phyloP scores from a whole-genome alignment of 2,329 filamentous ascomycete genomes.

The Pseudogymnoascus sp. region DNA sequence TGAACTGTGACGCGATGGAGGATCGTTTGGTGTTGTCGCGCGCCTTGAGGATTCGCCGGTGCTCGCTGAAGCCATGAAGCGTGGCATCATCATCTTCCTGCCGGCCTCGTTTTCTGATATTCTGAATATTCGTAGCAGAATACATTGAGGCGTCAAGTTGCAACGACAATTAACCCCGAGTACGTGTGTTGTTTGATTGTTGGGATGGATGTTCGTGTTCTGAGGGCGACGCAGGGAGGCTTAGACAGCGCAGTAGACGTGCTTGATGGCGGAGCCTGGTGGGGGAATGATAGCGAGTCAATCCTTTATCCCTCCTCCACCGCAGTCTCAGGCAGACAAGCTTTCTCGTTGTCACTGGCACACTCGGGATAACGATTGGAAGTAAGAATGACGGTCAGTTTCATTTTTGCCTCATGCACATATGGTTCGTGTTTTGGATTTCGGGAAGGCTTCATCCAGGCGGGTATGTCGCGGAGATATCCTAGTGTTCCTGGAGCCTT shows the following conservation, averaged over 20 bases:
- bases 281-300: neutral
- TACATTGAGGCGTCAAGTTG: neutral
- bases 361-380: neutral
- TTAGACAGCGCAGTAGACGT: neutral
- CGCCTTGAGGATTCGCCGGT: slow-evolving; percentile 15
- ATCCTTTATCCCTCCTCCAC: neutral
- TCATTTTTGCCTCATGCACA: slow-evolving; percentile 2
- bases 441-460: slow-evolving; percentile 2
- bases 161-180: neutral
- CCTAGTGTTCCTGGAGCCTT: neutral
- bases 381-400: neutral
- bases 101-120: neutral
- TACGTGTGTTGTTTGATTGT: neutral
- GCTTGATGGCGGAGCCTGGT: neutral
- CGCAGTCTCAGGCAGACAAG: neutral
- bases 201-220: neutral
- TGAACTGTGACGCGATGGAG: neutral
- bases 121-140: neutral
- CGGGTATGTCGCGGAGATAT: slow-evolving; percentile 3
- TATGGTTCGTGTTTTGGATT: neutral
- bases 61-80: slow-evolving; percentile 24
- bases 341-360: neutral
- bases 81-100: slow-evolving; percentile 19
- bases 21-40: slow-evolving; percentile 4
- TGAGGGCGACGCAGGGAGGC: neutral